Evolutionary conservation across 495 filamentous ascomycete species (phyloP), one percentile per base, ranked within the genome.

Genomic region (Annulohypoxylon moriforme): DNA sequence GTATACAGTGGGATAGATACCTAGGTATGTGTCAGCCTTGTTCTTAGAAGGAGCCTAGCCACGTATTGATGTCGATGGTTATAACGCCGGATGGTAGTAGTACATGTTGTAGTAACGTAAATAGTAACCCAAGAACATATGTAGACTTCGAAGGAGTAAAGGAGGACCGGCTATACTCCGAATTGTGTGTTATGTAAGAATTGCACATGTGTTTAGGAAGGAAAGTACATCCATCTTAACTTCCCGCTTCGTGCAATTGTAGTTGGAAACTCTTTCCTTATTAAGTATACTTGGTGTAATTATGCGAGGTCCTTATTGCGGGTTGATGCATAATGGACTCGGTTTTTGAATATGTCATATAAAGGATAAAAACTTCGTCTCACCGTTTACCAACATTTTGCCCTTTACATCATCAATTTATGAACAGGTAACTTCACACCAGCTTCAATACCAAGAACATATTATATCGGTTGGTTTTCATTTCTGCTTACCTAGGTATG

Each of bases 21-120:
- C 18, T 55, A 13, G 36, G 29, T 52, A 25, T 27, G 56, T 56
- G 50, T 69, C 65, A 66, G 70, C 70, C 65, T 65, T 60, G 60
- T 40, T 44, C 29, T 62, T 8, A 46, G 53, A 25, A 40, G 29
- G 22, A 72, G 65, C 46, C 47, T 53, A 53, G 52, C 52, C 55
- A 61, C n/a, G 44, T 59, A 64, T 53, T 38, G 27, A 50, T 24
- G 44, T 8, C 36, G 16, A 61, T 34, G 27, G 50, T 38, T 36
- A 58, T 34, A 46, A 29, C 50, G 24, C 10, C 5, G 14, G 62
- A 66, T 29, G 49, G 68, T 61, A 6, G 50, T 58, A 71, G 18
- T 57, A 62, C 63, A 71, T 67, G 53, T 56, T 33, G 29, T 61
- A 42, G 62, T 53, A 66, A 58, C 55, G 18, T 53, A 58, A 56